Conservation (phyloP, 306 rosid genomes). For the Prunus kanzakura region DNA sequence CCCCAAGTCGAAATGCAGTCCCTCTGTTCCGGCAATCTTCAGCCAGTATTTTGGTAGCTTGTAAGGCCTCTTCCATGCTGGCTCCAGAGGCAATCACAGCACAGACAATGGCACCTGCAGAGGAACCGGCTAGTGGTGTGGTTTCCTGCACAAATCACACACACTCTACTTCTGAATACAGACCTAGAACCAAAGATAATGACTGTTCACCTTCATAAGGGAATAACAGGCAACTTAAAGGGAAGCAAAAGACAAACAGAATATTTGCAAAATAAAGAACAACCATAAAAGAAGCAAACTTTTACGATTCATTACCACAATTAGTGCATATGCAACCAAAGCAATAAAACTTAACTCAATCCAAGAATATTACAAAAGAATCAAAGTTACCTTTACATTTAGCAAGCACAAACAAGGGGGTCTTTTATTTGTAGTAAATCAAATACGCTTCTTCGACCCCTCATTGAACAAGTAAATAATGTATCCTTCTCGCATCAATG, state of each 20-base stretch:
- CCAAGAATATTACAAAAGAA: not conserved
- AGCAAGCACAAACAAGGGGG: not conserved
- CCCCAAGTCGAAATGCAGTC: slow-evolving; percentile 97
- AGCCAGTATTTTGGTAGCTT: slow-evolving; percentile 81
- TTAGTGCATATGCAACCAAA: not conserved
- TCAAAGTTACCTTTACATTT: not conserved
- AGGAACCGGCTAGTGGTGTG: slow-evolving; percentile 96
- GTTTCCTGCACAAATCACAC: slow-evolving; percentile 56
- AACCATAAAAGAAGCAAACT: no score
- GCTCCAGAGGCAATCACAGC: slow-evolving; percentile 93
- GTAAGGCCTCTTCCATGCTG: slow-evolving; percentile 76
- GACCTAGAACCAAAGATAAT: not conserved
- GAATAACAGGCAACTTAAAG: not conserved
- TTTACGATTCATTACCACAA: no score
- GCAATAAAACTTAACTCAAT: not conserved
- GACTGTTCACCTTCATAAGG: not conserved
- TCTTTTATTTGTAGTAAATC: not conserved
- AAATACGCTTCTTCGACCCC: not conserved
- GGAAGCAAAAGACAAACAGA: not conserved
- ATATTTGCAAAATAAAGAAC: no score
- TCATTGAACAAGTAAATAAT: not conserved
- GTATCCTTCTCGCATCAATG: not conserved
- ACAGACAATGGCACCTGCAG: slow-evolving; percentile 96
- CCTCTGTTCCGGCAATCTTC: slow-evolving; percentile 84
- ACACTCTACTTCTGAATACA: not conserved